Conservation (phyloP, 139 green algal genomes). For the Spirogloea muscicola region DNA sequence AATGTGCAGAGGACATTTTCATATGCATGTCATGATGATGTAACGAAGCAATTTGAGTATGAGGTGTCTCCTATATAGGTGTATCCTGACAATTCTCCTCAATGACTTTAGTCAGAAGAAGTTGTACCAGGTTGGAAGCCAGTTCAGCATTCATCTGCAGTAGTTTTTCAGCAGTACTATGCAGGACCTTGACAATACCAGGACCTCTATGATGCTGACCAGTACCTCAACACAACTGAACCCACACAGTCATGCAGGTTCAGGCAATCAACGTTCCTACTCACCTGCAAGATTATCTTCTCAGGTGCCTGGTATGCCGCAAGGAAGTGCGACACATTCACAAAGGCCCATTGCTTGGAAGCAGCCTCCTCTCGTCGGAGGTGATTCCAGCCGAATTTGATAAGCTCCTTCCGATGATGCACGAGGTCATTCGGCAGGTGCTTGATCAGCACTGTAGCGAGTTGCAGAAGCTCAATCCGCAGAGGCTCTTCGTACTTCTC, state of each 20-base stretch:
- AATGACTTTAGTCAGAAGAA: neutral
- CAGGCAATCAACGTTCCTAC: neutral
- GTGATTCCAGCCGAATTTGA: conserved; percentile 87
- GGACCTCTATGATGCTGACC: neutral
- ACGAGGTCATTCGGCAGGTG: conserved; percentile 52
- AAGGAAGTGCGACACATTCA: conserved; percentile 85
- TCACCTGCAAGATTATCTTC: conserved; percentile 73
- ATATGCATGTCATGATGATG: neutral
- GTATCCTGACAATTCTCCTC: neutral
- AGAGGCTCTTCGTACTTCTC: conserved; percentile 58
- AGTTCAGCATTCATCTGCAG: neutral
- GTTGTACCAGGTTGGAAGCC: neutral
- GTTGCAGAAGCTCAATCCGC: conserved; percentile 75
- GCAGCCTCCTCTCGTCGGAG: conserved; percentile 77
- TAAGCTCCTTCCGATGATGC: conserved; percentile 74
- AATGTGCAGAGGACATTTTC: neutral
- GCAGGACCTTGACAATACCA: neutral
- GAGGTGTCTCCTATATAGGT: neutral
- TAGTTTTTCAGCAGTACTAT: neutral
- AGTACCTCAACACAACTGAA: too few relatives aligned
- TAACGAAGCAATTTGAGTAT: neutral
- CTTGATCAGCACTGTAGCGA: conserved; percentile 73
- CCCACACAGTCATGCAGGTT: neutral
- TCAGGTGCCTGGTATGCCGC: conserved; percentile 69
- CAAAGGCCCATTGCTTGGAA: conserved; percentile 77